These are phyloP conservation scores for Picea sitchensis DNA, from an alignment of 75 land plant genomes.

Conservation along the genomic window DNA sequence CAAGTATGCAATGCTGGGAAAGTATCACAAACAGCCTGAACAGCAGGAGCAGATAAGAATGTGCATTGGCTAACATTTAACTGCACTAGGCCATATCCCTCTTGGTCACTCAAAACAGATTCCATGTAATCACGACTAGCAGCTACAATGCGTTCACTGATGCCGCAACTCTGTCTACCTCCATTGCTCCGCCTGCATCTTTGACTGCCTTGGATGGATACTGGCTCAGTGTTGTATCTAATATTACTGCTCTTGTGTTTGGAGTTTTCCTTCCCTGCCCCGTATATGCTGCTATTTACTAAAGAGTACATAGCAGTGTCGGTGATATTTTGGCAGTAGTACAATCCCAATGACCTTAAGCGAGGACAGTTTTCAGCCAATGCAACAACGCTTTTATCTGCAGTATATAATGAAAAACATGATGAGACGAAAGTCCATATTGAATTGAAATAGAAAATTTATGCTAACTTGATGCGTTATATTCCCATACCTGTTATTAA, in stretches of 20 bases:
- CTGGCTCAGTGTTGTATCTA: conserved; percentile 30
- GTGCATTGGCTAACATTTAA: conserved; percentile 96
- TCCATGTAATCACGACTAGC: conserved; percentile 12
- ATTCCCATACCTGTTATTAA: conserved; percentile 74
- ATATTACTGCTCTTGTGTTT: conserved; percentile 36
- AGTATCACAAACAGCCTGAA: conserved; percentile 94
- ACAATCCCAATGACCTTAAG: conserved; percentile 70
- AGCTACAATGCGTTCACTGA: conserved; percentile 18
- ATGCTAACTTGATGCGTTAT: background rate
- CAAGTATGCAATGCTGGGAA: conserved; percentile 95
- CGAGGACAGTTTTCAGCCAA: conserved; percentile 79
- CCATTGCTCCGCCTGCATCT: conserved; percentile 28
- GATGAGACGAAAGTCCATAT: background rate
- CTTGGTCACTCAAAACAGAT: conserved; percentile 15
- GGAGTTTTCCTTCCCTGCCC: conserved; percentile 1
- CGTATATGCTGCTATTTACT: conserved; percentile 28
- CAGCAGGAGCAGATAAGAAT: conserved; percentile 83
- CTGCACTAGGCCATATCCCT: conserved; percentile 66
- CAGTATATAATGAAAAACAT: conserved; percentile 1
- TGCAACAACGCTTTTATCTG: conserved; percentile 95
- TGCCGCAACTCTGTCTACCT: conserved; percentile 32
- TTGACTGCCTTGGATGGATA: conserved; percentile 6
- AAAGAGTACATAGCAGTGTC: conserved; percentile 93
- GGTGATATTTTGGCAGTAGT: conserved; percentile 95
- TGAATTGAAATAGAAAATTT: background rate